These are phyloP conservation scores for Nakaseomyces delphensis DNA, from an alignment of 1,139 yeast genomes.

Conservation along the genomic window DNA sequence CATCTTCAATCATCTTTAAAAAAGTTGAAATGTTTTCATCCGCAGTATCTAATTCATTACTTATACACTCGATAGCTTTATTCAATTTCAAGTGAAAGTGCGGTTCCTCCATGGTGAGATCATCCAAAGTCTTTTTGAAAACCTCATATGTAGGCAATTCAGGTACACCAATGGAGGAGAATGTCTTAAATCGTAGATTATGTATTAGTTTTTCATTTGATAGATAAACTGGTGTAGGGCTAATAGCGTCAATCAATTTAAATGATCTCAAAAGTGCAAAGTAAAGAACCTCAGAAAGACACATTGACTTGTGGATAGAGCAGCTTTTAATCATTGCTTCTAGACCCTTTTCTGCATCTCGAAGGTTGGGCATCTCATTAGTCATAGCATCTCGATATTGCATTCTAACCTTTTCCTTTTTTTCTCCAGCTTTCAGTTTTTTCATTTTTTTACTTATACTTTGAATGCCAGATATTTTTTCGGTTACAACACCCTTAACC, in stretches of 20 bases:
- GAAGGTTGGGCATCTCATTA: constrained; percentile 25
- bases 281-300: constrained; percentile 36
- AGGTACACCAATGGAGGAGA: constrained; percentile 78
- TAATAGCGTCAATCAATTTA: constrained; percentile 31
- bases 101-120: constrained; percentile 19
- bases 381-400: constrained; percentile 24
- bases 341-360: constrained; percentile 17
- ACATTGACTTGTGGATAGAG: constrained; percentile 33
- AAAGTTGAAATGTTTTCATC: constrained; percentile 16
- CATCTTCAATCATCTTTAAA: neutral
- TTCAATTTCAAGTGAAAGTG: constrained; percentile 15
- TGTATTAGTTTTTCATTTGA: constrained; percentile 44
- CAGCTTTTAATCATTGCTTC: constrained; percentile 34
- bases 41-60: constrained; percentile 17
- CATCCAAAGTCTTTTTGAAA: constrained; percentile 20
- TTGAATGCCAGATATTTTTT: constrained; percentile 33
- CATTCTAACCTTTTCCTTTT: constrained; percentile 27
- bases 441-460: constrained; percentile 40
- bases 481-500: constrained; percentile 40
- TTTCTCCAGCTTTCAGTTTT: constrained; percentile 35
- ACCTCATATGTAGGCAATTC: constrained; percentile 42
- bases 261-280: constrained; percentile 35
- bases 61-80: constrained; percentile 16
- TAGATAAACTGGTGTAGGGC: constrained; percentile 37
- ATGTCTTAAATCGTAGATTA: constrained; percentile 69